A percentile compares a stretch with the other conserved stretches of the same genome.
Conservation (phyloP, 1,284 basidiomycete species). For the Leucoagaricus sp. region DNA sequence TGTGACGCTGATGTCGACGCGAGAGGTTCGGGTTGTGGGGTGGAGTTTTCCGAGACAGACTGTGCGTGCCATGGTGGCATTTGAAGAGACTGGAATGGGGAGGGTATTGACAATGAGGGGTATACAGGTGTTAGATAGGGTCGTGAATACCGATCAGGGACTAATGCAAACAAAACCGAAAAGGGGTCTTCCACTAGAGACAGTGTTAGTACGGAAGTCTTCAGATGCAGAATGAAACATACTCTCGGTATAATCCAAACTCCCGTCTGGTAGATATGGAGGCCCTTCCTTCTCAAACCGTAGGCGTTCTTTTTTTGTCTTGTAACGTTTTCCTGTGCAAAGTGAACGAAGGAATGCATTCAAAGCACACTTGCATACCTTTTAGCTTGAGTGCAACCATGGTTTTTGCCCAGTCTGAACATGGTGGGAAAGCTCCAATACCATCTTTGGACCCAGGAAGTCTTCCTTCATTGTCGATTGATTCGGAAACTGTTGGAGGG, state of each 20-base stretch:
- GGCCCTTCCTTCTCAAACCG: slow-evolving; percentile 73
- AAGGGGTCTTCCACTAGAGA: slow-evolving; percentile 78
- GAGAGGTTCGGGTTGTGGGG: slow-evolving; percentile 20
- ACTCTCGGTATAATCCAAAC: slow-evolving; percentile 74
- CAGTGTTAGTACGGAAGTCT: slow-evolving; percentile 2
- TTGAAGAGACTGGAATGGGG: slow-evolving; percentile 18
- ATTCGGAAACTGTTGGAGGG: slow-evolving; percentile 46
- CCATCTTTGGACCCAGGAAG: slow-evolving; percentile 76
- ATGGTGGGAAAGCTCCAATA: slow-evolving; percentile 65
- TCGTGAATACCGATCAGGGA: slow-evolving; percentile 53
- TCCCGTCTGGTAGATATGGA: slow-evolving; percentile 66
- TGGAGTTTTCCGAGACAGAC: slow-evolving; percentile 14
- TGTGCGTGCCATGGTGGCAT: slow-evolving; percentile 14
- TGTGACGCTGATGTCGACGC: slow-evolving; percentile 22
- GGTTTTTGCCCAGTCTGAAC: slow-evolving; percentile 65
- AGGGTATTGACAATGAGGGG: slow-evolving; percentile 36
- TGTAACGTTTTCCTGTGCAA: slow-evolving; percentile 65
- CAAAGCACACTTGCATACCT: slow-evolving; percentile 40
- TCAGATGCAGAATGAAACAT: slow-evolving; percentile 26
- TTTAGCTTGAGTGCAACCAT: slow-evolving; percentile 74
- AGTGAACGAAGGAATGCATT: not conserved
- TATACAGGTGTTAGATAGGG: slow-evolving; percentile 61
- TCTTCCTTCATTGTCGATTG: slow-evolving; percentile 64
- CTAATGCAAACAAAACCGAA: slow-evolving; percentile 60
- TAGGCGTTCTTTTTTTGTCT: slow-evolving; percentile 76